Percentiles rank a stretch among this genome's conserved stretches.
Evolutionary conservation across 2,329 filamentous ascomycete genomes (phyloP).

Genomic region (Epichloe gansuensis): DNA sequence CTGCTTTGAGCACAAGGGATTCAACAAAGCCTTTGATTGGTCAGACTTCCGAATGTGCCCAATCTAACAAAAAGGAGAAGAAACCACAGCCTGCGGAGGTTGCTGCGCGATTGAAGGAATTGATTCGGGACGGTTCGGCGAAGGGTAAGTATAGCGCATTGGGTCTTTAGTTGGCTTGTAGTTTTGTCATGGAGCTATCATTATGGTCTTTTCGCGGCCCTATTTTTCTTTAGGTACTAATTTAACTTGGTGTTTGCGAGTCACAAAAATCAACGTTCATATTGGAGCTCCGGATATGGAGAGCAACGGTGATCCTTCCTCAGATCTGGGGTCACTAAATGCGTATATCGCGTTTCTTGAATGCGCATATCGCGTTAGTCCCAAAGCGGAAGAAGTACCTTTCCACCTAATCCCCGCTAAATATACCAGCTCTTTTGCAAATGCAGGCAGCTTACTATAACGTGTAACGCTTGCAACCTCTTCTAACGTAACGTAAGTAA

Average conservation of each 20-base stretch:
- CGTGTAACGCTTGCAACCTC: too few relatives aligned
- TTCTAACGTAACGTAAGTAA: too few relatives aligned
- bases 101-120: constrained; percentile 12
- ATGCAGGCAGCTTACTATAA: too few relatives aligned
- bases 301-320: not conserved
- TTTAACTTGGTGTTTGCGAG: not conserved
- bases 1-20: not conserved
- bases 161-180: constrained; percentile 16
- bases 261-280: not conserved
- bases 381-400: too few relatives aligned
- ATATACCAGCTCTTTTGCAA: too few relatives aligned
- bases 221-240: not conserved
- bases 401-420: too few relatives aligned
- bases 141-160: constrained; percentile 23
- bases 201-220: not conserved
- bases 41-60: constrained; percentile 1
- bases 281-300: not conserved
- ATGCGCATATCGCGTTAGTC: too few relatives aligned
- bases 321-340: not conserved
- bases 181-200: not conserved
- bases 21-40: not conserved
- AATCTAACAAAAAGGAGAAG: constrained; percentile 2
- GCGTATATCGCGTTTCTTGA: too few relatives aligned
- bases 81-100: not conserved
- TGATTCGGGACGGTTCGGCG: constrained; percentile 16